phyloP scores from a whole-genome alignment of 331 rosid species.

The Stylosanthes scabra region DNA sequence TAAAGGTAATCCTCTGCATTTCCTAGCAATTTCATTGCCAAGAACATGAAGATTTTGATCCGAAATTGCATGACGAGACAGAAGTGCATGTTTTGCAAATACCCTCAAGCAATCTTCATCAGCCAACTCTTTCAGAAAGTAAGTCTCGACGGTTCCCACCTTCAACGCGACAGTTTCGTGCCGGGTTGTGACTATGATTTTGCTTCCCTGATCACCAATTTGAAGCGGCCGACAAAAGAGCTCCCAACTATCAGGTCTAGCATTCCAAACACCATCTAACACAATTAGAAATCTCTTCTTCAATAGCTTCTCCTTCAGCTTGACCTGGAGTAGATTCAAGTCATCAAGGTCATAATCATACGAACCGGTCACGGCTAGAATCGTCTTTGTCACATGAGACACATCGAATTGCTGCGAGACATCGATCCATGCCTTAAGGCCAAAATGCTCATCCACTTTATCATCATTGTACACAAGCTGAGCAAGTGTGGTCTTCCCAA shows the following conservation, averaged over 20 bases:
- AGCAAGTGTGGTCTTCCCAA: constrained; percentile 48
- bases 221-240: not conserved
- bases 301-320: not conserved
- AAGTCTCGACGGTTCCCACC: not conserved
- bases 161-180: constrained; percentile 2
- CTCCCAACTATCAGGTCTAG: not conserved
- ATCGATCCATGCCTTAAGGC: constrained; percentile 31
- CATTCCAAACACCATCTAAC: constrained; percentile 37
- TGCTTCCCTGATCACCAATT: constrained; percentile 10
- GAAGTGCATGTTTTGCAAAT: constrained; percentile 31
- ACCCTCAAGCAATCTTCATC: constrained; percentile 46
- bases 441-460: constrained; percentile 26
- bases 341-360: not conserved
- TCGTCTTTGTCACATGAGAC: not conserved
- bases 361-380: not conserved
- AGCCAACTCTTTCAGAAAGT: constrained; percentile 11
- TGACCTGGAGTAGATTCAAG: constrained; percentile 32
- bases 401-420: constrained; percentile 39
- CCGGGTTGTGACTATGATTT: constrained; percentile 29
- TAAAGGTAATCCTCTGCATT: constrained; percentile 16
- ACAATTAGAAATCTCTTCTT: constrained; percentile 7
- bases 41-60: not conserved
- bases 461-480: constrained; percentile 45
- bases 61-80: not conserved
- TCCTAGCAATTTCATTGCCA: constrained; percentile 30